Conservation (phyloP, 208 protist species). For the Histomonas meleagridis region DNA sequence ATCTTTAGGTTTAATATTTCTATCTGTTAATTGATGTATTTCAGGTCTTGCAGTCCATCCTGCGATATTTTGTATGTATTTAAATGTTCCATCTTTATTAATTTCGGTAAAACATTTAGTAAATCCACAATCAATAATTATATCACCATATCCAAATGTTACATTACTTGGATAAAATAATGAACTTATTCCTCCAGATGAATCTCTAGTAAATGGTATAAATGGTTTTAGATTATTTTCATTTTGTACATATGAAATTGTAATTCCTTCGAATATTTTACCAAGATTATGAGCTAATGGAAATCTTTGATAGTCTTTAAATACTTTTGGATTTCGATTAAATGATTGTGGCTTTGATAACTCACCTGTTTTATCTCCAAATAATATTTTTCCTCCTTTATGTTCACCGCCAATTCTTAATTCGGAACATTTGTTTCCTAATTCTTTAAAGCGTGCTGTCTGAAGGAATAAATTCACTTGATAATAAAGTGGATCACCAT, state of each 20-base stretch:
- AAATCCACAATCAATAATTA: constrained; percentile 10
- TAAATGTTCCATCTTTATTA: not conserved
- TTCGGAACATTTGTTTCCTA: not conserved
- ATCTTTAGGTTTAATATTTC: no score
- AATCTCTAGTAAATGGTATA: not conserved
- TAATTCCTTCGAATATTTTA: not conserved
- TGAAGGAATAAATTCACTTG: not conserved
- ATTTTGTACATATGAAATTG: not conserved
- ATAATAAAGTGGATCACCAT: not conserved
- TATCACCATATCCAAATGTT: not conserved
- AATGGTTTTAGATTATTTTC: no score
- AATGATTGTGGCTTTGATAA: no score
- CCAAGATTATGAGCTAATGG: not conserved
- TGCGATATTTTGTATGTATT: not conserved
- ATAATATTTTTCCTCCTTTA: not conserved
- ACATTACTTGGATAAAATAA: not conserved
- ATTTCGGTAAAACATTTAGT: not conserved
- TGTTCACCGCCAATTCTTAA: not conserved
- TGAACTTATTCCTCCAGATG: not conserved
- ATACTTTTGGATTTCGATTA: no score
- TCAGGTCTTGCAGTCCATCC: not conserved
- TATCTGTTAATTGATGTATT: no score
- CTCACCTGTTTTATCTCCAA: not conserved
- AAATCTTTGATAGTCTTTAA: not conserved
- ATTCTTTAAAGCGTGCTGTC: not conserved